Conservation (phyloP, 371 early-diverging fungal genomes). For the Actinomortierella ambigua region DNA sequence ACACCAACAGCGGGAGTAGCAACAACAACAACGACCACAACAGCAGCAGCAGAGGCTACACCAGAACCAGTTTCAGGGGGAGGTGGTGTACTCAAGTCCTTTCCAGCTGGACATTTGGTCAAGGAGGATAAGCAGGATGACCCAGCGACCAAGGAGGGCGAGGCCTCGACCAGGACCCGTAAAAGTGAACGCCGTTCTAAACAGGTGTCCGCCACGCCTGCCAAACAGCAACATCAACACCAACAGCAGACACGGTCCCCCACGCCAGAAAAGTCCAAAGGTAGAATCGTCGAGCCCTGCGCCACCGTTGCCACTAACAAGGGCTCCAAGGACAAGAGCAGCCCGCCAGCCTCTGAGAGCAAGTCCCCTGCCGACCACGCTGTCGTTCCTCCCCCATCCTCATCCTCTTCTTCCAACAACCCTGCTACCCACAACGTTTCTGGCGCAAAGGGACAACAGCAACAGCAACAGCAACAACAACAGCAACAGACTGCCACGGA, state of each 20-base stretch:
- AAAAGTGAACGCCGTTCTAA: no score
- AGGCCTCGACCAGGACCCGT: conserved; percentile 14
- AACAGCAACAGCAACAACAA: conserved; percentile 4
- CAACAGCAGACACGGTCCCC: no score
- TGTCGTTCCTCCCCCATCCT: no score
- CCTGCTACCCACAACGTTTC: background rate
- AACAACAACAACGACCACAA: conserved; percentile 5
- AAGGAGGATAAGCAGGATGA: conserved; percentile 19
- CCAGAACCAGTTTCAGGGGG: background rate
- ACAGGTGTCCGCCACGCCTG: conserved; percentile 28
- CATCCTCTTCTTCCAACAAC: background rate
- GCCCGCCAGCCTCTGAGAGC: conserved; percentile 5
- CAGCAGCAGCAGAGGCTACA: conserved; percentile 15
- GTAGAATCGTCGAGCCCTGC: no score
- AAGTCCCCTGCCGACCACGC: conserved; percentile 14
- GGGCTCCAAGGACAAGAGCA: background rate
- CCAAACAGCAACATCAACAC: background rate
- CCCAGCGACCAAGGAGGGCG: conserved; percentile 7
- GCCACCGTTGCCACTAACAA: background rate
- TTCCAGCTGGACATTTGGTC: background rate
- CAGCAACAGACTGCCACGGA: conserved; percentile 17
- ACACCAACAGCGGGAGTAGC: background rate
- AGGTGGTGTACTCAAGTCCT: background rate
- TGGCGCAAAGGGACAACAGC: background rate
- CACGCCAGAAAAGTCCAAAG: no score